Evolutionary conservation across 768 basidiomycete genomes (phyloP).

Genomic region (Tylopilus plumbeoviolaceoides): DNA sequence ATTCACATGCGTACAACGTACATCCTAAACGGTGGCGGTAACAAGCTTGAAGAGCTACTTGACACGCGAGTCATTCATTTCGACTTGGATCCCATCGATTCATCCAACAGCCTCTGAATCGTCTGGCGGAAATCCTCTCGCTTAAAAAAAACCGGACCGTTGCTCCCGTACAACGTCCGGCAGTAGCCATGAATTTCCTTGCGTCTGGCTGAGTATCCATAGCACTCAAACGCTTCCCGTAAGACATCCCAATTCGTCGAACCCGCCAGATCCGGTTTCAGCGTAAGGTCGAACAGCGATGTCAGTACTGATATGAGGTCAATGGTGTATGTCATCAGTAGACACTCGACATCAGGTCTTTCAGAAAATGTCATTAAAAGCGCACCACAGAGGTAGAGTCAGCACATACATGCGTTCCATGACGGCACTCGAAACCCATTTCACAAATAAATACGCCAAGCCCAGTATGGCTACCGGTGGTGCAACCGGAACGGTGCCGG

Average conservation of each 20-base stretch:
- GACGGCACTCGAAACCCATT: constrained; percentile 1
- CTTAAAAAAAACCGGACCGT: no score
- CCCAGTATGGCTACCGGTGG: constrained; percentile 5
- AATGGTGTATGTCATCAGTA: constrained; percentile 1
- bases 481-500: not conserved
- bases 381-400: not conserved
- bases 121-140: not conserved
- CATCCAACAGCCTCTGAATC: not conserved
- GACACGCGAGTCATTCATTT: no score
- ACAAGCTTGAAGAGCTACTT: no score
- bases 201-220: not conserved
- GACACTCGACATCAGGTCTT: constrained; percentile 2
- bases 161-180: not conserved
- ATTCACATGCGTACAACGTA: no score
- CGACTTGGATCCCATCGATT: not conserved
- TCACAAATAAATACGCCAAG: constrained; percentile 1
- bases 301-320: constrained; percentile 3
- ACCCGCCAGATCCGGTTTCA: constrained; percentile 6
- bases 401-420: not conserved
- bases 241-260: constrained; percentile 4
- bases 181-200: not conserved
- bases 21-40: no score
- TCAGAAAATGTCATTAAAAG: not conserved
- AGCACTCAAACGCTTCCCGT: constrained; percentile 4
- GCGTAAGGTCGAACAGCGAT: constrained; percentile 1